Conservation (phyloP, 495 filamentous ascomycete species). For the Daldinia childiae region DNA sequence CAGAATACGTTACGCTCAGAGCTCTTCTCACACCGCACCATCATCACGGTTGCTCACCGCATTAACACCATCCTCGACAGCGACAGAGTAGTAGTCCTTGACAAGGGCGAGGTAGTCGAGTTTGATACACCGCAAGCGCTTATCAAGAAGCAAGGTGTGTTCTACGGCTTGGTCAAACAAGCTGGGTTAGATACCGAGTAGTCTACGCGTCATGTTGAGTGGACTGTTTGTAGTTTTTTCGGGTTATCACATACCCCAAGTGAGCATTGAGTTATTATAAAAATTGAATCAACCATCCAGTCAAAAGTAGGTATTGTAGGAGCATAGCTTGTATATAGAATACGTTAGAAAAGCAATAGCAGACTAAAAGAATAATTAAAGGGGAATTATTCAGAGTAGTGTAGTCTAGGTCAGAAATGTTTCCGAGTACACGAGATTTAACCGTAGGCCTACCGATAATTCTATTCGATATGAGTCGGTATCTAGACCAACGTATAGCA, state of each 20-base stretch:
- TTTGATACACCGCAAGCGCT: slow-evolving; percentile 58
- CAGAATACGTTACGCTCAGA: slow-evolving; percentile 70
- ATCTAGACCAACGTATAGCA: too few relatives aligned
- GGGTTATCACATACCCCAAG: slow-evolving; percentile 20
- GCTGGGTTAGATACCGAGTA: slow-evolving; percentile 55
- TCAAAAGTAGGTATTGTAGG: neutral
- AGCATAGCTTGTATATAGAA: neutral
- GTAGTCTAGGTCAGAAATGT: neutral
- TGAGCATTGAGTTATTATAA: slow-evolving; percentile 6
- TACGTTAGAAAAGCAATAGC: neutral
- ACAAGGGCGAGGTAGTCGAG: slow-evolving; percentile 59
- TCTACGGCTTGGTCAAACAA: slow-evolving; percentile 59
- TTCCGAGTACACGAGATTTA: too few relatives aligned
- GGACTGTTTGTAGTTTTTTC: slow-evolving; percentile 13
- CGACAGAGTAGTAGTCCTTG: slow-evolving; percentile 87
- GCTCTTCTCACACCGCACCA: slow-evolving; percentile 87
- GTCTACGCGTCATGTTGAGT: neutral
- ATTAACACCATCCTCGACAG: slow-evolving; percentile 97
- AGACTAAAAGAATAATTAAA: neutral
- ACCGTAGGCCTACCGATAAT: neutral
- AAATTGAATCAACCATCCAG: slow-evolving; percentile 6
- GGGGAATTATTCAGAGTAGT: neutral
- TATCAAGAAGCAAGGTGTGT: slow-evolving; percentile 54
- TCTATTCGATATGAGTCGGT: neutral
- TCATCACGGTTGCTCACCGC: slow-evolving; percentile 96